Conservation (phyloP, 331 rosid genomes). For the Dryas integrifolia region DNA sequence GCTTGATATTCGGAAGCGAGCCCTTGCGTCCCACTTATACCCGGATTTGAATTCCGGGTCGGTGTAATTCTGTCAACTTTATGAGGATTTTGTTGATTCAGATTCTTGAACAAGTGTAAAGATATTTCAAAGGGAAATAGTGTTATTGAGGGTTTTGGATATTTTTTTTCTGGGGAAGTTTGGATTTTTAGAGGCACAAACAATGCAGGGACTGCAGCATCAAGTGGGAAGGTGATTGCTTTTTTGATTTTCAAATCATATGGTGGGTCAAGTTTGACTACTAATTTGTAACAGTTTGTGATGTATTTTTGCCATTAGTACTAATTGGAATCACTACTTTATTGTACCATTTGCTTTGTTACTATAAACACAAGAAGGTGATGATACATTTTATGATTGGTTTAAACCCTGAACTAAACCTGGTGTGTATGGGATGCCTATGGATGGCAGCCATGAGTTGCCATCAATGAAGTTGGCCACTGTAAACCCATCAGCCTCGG, state of each 20-base stretch:
- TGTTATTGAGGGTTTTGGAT: neutral
- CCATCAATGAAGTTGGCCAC: slow-evolving; percentile 22
- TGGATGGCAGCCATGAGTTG: slow-evolving; percentile 5
- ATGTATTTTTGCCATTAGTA: neutral
- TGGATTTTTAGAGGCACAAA: neutral
- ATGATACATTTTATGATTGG: too few species aligned
- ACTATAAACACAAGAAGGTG: too few species aligned
- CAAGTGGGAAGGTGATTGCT: neutral
- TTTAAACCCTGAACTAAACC: neutral
- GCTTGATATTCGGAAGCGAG: slow-evolving; percentile 53
- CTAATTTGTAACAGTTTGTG: neutral
- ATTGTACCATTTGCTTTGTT: too few species aligned
- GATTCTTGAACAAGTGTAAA: too few species aligned
- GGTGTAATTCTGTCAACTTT: neutral
- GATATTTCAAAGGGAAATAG: too few species aligned
- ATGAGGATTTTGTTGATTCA: too few species aligned
- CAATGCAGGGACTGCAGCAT: neutral
- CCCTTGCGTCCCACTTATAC: slow-evolving; percentile 26
- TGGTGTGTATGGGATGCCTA: slow-evolving; percentile 1
- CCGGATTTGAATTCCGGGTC: slow-evolving; percentile 17
- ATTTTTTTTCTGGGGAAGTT: neutral
- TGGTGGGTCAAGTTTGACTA: neutral
- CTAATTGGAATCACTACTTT: too few species aligned
- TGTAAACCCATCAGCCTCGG: slow-evolving; percentile 14
- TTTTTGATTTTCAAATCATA: neutral